A percentile compares a stretch with the other conserved stretches of the same genome.
phyloP scores from a whole-genome alignment of 2,329 filamentous ascomycete species.

The Penicillium sp. region DNA sequence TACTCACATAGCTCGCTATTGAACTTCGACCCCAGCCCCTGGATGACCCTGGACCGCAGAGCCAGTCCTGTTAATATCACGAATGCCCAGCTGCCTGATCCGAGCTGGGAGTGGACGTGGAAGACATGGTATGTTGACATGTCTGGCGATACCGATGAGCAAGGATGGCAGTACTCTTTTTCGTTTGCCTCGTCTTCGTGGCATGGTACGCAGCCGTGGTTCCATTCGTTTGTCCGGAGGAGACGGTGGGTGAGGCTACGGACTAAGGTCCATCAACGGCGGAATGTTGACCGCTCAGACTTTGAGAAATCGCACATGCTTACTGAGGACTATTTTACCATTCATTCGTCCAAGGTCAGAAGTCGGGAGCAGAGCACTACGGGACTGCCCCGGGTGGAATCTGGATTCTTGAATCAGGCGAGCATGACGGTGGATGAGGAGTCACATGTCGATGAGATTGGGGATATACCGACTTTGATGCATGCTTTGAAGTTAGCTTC shows the following conservation, averaged over 20 bases:
- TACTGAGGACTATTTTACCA: slow-evolving; percentile 75
- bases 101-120: slow-evolving; percentile 89
- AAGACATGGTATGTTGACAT: slow-evolving; percentile 70
- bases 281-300: slow-evolving; percentile 33
- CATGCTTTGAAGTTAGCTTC: slow-evolving; percentile 63
- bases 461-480: slow-evolving; percentile 67
- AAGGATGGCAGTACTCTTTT: slow-evolving; percentile 96
- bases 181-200: slow-evolving; percentile 77
- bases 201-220: slow-evolving; percentile 88
- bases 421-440: slow-evolving; percentile 47
- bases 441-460: slow-evolving; percentile 51
- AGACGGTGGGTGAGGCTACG: slow-evolving; percentile 84
- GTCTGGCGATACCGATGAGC: slow-evolving; percentile 80
- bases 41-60: slow-evolving; percentile 68
- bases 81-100: slow-evolving; percentile 89
- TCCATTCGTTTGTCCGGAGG: slow-evolving; percentile 88
- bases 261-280: slow-evolving; percentile 51
- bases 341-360: slow-evolving; percentile 56
- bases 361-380: slow-evolving; percentile 44
- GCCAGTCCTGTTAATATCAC: slow-evolving; percentile 67
- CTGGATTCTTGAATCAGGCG: slow-evolving; percentile 35
- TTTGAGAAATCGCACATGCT: slow-evolving; percentile 59
- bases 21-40: slow-evolving; percentile 78
- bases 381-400: slow-evolving; percentile 27
- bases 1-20: slow-evolving; percentile 85